Evolutionary conservation across 495 filamentous ascomycete species (phyloP), one percentile per base, ranked within the genome.

Genomic region (Pyrenopolyporus hunteri): DNA sequence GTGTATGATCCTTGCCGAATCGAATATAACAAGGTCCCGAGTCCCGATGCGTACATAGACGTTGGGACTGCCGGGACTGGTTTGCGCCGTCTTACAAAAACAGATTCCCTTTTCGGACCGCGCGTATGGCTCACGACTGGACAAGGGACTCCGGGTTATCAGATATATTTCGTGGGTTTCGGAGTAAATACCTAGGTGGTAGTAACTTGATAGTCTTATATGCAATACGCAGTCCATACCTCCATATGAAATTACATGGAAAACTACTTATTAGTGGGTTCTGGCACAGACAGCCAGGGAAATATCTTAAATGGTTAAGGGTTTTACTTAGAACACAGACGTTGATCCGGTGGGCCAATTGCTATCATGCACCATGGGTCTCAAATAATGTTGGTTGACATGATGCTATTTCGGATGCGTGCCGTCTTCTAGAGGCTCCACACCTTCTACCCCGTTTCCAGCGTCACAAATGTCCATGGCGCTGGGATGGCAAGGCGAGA

Each of bases 341-440:
- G 37, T 42, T 42, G 37, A 42, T 23, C 8, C 7, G 17, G 37
- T 42, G 37, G 23, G 11, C 28, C 20, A 40, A 55, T 14, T 46
- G 40, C 42, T 65, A 37, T 52, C 20, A 59, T 56, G 62, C 50
- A 44, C 45, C 55, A 20, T 65, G 62, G 62, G 45, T 57, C 62
- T 26, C 56, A 25, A 56, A 42, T 25, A 33, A 28, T 42, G 39
- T 17, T 59, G 57, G 56, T 42, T 51, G 42, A 56, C 46, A 51
- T 59, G 56, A 60, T 65, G 56, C 56, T 60, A 60, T 65, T 59
- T 65, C 62, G 62, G 62, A 65, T 65, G 56, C 22, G 62, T 51
- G 50, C 63, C 63, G 63, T 66, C 52, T 48, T 20, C 13, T 37
- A 13, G 28, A 22, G 6, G 46, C 28, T 29, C 50, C 56, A 57